Evolutionary conservation across 2,329 filamentous ascomycete genomes (phyloP).

Genomic region (Zalaria sp.): DNA sequence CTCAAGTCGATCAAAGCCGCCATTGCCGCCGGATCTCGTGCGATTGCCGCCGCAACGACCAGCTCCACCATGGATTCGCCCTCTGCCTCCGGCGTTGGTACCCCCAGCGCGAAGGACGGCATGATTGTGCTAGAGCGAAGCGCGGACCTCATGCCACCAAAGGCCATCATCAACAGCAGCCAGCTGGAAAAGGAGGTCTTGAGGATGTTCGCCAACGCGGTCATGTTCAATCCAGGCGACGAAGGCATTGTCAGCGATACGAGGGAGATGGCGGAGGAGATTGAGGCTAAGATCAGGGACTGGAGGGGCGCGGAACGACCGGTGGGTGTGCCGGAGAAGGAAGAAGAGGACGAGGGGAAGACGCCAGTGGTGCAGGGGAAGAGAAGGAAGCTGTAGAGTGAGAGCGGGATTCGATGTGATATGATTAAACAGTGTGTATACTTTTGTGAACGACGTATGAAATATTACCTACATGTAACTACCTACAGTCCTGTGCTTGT

Average conservation of each 20-base stretch:
- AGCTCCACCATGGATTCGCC: slow-evolving; percentile 36
- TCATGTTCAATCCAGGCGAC: slow-evolving; percentile 96
- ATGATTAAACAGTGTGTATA: too few species aligned
- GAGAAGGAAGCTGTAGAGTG: too few species aligned
- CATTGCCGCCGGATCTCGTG: slow-evolving; percentile 37
- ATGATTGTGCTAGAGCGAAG: slow-evolving; percentile 52
- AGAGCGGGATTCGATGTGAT: too few species aligned
- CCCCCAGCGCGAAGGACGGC: slow-evolving; percentile 10
- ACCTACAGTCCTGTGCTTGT: too few species aligned
- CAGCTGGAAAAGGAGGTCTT: slow-evolving; percentile 89
- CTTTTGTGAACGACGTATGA: too few species aligned
- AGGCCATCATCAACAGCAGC: slow-evolving; percentile 80
- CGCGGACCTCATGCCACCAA: slow-evolving; percentile 69
- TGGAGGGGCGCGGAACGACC: slow-evolving; percentile 56
- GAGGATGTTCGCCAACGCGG: slow-evolving; percentile 93
- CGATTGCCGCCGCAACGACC: slow-evolving; percentile 37
- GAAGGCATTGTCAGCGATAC: slow-evolving; percentile 81
- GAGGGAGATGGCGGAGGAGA: slow-evolving; percentile 76
- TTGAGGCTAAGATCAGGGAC: slow-evolving; percentile 63
- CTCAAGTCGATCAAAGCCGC: slow-evolving; percentile 36
- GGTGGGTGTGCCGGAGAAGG: background rate
- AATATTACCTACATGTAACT: too few species aligned
- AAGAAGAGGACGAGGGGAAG: too few species aligned
- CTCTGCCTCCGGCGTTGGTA: slow-evolving; percentile 37
- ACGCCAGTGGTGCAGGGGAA: too few species aligned